These are phyloP conservation scores for Kalanchoe fedtschenkoi DNA, from an alignment of 164 flowering plant genomes.

Conservation along the genomic window DNA sequence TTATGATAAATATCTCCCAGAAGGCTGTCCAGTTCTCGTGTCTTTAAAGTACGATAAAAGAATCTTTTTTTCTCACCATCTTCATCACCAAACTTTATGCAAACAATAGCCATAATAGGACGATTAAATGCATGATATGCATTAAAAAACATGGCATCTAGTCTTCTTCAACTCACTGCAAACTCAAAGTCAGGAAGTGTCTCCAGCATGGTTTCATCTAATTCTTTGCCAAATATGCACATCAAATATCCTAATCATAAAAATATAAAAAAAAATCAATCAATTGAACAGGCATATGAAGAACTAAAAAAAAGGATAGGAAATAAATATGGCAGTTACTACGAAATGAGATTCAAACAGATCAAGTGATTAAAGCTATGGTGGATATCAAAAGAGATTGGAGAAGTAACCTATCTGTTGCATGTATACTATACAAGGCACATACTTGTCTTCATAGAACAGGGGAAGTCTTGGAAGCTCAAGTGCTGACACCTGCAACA, in stretches of 20 bases:
- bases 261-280: slow-evolving; percentile 2
- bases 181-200: slow-evolving; percentile 66
- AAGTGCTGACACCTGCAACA: slow-evolving; percentile 56
- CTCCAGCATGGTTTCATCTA: slow-evolving; percentile 40
- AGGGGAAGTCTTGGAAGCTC: slow-evolving; percentile 62
- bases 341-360: neutral
- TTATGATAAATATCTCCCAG: slow-evolving; percentile 94
- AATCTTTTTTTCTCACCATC: slow-evolving; percentile 55
- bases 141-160: neutral
- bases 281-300: neutral
- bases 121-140: neutral
- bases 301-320: neutral
- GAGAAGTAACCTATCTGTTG: slow-evolving; percentile 68
- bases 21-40: slow-evolving; percentile 77
- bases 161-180: slow-evolving; percentile 44
- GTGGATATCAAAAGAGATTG: neutral
- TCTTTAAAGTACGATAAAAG: slow-evolving; percentile 76
- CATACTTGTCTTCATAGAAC: slow-evolving; percentile 29
- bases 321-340: neutral
- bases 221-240: slow-evolving; percentile 69
- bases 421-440: slow-evolving; percentile 61
- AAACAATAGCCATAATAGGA: slow-evolving; percentile 6
- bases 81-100: slow-evolving; percentile 60
- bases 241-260: slow-evolving; percentile 61
- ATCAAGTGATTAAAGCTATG: neutral